Percentiles rank a stretch among this genome's conserved stretches.
Conservation (phyloP, 768 basidiomycete genomes). For the Mycena alexandri region DNA sequence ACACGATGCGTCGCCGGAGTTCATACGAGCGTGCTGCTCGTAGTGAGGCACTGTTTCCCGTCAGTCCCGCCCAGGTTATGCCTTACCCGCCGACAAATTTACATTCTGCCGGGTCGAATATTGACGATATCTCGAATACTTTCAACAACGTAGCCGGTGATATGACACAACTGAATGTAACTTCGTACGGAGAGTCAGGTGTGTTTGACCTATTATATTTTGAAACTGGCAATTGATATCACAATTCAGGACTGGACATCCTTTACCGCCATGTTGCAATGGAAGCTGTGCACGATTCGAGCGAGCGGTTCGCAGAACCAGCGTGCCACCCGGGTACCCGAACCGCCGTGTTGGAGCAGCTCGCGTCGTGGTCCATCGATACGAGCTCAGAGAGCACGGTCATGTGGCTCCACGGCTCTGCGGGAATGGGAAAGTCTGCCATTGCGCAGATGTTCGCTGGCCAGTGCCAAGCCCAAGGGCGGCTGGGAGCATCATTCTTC, state of each 20-base stretch:
- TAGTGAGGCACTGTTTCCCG: no score
- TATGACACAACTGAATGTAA: conserved; percentile 3
- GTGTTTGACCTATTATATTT: background rate
- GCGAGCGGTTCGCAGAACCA: background rate
- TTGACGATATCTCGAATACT: background rate
- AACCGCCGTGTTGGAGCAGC: conserved; percentile 1
- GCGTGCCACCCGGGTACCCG: conserved; percentile 16
- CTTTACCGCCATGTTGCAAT: conserved; percentile 42
- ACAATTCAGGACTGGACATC: conserved; percentile 28
- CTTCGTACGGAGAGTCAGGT: conserved; percentile 14
- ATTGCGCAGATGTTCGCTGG: conserved; percentile 52
- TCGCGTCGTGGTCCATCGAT: background rate
- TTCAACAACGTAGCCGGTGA: conserved; percentile 10
- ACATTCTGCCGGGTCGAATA: no score
- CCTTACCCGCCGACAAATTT: no score
- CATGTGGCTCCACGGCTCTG: conserved; percentile 39
- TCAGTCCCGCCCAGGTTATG: no score
- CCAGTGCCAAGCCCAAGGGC: no score
- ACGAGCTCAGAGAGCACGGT: conserved; percentile 4
- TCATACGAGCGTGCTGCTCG: no score
- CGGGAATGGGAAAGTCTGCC: conserved; percentile 44
- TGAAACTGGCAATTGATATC: no score
- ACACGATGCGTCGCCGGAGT: no score
- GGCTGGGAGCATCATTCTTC: no score
- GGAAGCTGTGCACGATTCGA: conserved; percentile 8